Evolutionary conservation across 2,329 filamentous ascomycete species (phyloP), one percentile per base, ranked within the genome.

Genomic region (Beauveria medogensis): DNA sequence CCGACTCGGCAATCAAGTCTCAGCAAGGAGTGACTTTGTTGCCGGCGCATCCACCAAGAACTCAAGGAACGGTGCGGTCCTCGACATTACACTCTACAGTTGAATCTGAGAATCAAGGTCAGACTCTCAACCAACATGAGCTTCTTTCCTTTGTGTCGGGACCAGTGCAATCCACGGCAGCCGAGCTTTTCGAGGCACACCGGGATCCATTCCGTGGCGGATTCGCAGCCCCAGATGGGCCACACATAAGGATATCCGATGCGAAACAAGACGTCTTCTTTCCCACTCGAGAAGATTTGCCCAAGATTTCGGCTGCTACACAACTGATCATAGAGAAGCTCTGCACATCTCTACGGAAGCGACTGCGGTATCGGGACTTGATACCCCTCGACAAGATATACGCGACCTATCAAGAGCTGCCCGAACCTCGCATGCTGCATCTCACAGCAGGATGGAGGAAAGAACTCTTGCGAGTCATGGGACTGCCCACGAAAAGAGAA

Each of bases 401-500:
- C 66, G 71, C 76, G 2, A 64, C 78, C 2, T 86, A 85, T 69
- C 68, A 72, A 28, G 69, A 73, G 41, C 67, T 86, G 9, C 81
- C 82, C 0, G 77, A 82, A 60, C 80, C 78, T 5, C 77, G 81
- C 44, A 80, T 83, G 74, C 68, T 79, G 4, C 73, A 80, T 56
- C 69, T 87, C 2, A 74, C 76, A 9, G 75, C 77, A 63, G 69
- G 72, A 14, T 74, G 85, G 53, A 82, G 92, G 20, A 84, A 86
- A 58, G 73, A 77, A 8, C 76, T 96, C 22, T 77, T 96, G 57
- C 84, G 82, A 59, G 82, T 86, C 47, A 82, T 96, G 64, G 86
- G 88, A 22, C 81, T 83, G 51, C 82, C 85, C 9, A 78, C 82
- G 55, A 79, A 80, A 44, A 82, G 83, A 61, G 75, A 81, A 55